Conservation (phyloP, 257 asterid genomes). For the Cordia subcordata region DNA sequence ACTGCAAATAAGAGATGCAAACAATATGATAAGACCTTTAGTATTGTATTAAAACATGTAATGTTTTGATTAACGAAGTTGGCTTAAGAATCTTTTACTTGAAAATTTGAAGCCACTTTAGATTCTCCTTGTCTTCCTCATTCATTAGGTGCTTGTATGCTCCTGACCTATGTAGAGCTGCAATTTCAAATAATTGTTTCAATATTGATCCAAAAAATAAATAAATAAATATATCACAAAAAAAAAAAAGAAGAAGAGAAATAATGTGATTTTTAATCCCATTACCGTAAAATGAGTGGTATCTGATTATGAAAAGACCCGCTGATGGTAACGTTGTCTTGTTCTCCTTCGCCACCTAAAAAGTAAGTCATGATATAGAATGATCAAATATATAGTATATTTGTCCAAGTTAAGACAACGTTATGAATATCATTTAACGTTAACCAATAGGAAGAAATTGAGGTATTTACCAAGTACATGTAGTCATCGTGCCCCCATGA, state of each 20-base stretch:
- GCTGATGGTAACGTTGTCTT: constrained; percentile 69
- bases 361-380: neutral
- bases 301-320: constrained; percentile 73
- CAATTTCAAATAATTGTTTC: constrained; percentile 11
- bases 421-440: neutral
- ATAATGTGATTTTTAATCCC: neutral
- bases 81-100: constrained; percentile 28
- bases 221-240: no score
- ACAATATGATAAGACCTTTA: neutral
- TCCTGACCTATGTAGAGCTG: constrained; percentile 69
- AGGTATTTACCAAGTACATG: constrained; percentile 63
- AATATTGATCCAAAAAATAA: neutral
- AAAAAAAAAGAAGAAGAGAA: neutral
- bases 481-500: constrained; percentile 97
- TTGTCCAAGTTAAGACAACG: neutral
- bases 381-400: neutral
- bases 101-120: constrained; percentile 65
- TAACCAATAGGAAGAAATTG: neutral
- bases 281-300: constrained; percentile 77
- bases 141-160: constrained; percentile 71
- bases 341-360: constrained; percentile 79
- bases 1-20: constrained; percentile 29
- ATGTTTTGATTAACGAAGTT: neutral
- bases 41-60: neutral
- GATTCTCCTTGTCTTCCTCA: constrained; percentile 58